phyloP scores from a whole-genome alignment of 495 filamentous ascomycete genomes.

The Aspergillus homomorphus region DNA sequence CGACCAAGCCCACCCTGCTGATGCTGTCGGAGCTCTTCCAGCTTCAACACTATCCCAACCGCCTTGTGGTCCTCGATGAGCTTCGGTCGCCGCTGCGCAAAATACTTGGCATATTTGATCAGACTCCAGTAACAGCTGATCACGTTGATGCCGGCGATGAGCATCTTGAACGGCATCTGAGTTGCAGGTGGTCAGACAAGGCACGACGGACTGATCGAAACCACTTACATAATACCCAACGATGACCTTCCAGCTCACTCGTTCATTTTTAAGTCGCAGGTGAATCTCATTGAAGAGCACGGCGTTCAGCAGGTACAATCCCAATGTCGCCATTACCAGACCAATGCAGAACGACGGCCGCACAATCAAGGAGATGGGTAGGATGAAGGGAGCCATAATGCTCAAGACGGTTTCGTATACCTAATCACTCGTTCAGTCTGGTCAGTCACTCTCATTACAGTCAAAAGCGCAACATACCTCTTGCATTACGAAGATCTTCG shows the following conservation, averaged over 20 bases:
- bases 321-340: conserved; percentile 30
- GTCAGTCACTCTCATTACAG: background rate
- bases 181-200: background rate
- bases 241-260: conserved; percentile 26
- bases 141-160: conserved; percentile 40
- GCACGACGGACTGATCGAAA: background rate
- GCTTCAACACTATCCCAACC: conserved; percentile 33
- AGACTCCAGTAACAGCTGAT: conserved; percentile 42
- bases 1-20: background rate
- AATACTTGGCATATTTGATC: conserved; percentile 44
- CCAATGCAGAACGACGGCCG: conserved; percentile 35
- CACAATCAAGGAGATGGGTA: conserved; percentile 45
- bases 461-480: conserved; percentile 31
- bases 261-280: conserved; percentile 38
- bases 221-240: conserved; percentile 32
- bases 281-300: conserved; percentile 46
- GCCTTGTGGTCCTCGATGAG: conserved; percentile 42
- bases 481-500: conserved; percentile 67
- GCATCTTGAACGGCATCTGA: conserved; percentile 36
- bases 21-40: conserved; percentile 4
- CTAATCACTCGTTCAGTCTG: conserved; percentile 2
- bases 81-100: conserved; percentile 41
- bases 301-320: conserved; percentile 39
- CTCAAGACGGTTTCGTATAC: conserved; percentile 50
- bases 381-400: conserved; percentile 43